These are phyloP conservation scores for Neurospora sp. DNA, from an alignment of 495 filamentous ascomycete species.

Conservation along the genomic window DNA sequence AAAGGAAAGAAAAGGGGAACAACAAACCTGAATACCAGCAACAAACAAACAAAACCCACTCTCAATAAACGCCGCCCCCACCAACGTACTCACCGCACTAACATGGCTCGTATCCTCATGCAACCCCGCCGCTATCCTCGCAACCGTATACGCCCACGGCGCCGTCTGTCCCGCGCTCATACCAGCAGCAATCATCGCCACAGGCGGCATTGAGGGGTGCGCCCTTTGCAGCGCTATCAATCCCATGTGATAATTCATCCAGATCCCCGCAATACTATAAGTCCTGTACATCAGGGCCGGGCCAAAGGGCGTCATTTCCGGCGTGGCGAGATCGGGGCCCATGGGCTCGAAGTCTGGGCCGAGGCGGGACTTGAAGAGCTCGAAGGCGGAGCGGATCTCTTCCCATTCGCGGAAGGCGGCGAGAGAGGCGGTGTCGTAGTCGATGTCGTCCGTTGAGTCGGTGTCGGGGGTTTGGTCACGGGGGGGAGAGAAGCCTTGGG, in stretches of 20 bases:
- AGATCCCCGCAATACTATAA: slow-evolving; percentile 74
- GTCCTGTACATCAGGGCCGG: slow-evolving; percentile 73
- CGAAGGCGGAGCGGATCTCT: slow-evolving; percentile 59
- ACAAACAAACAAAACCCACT: slow-evolving; percentile 74
- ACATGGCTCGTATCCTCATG: slow-evolving; percentile 51
- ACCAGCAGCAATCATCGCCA: slow-evolving; percentile 76
- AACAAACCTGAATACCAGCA: slow-evolving; percentile 55
- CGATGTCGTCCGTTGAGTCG: slow-evolving; percentile 25
- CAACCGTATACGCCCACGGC: slow-evolving; percentile 60
- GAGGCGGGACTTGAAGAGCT: slow-evolving; percentile 52
- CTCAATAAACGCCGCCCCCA: slow-evolving; percentile 75
- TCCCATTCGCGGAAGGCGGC: slow-evolving; percentile 76
- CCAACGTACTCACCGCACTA: slow-evolving; percentile 59
- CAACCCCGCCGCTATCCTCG: slow-evolving; percentile 71
- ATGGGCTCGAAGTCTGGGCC: slow-evolving; percentile 71
- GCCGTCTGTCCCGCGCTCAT: slow-evolving; percentile 61
- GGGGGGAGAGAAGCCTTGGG: slow-evolving; percentile 46
- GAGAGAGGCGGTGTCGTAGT: slow-evolving; percentile 51
- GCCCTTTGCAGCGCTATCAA: slow-evolving; percentile 67
- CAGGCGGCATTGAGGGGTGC: slow-evolving; percentile 83
- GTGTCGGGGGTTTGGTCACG: slow-evolving; percentile 25
- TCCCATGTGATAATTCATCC: slow-evolving; percentile 74
- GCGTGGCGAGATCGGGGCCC: slow-evolving; percentile 59
- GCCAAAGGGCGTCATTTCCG: slow-evolving; percentile 59
- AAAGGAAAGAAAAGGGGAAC: no score